Percentiles rank a stretch among this genome's conserved stretches.
These are phyloP conservation scores for Lachancea lanzarotensis DNA, from an alignment of 805 yeast genomes.

Conservation along the genomic window DNA sequence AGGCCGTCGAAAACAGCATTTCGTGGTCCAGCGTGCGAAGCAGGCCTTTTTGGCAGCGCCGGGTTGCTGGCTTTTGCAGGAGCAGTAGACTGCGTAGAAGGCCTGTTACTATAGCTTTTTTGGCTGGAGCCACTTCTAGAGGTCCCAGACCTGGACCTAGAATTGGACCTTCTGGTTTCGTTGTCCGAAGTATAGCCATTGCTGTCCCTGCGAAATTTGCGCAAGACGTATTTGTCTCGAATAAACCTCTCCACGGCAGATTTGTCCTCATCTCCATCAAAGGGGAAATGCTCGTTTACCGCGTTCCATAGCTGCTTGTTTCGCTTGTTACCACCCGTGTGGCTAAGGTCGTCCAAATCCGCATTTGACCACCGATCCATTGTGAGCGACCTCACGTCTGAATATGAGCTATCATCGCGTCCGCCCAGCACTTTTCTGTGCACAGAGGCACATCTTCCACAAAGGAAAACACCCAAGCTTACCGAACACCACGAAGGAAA, in stretches of 20 bases:
- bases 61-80: slow-evolving; percentile 8
- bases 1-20: slow-evolving; percentile 33
- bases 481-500: slow-evolving; percentile 47
- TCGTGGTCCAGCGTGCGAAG: slow-evolving; percentile 29
- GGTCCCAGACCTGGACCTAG: slow-evolving; percentile 14
- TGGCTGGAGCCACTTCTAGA: slow-evolving; percentile 12
- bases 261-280: slow-evolving; percentile 64
- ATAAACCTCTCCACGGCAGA: slow-evolving; percentile 49
- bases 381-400: slow-evolving; percentile 65
- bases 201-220: slow-evolving; percentile 40
- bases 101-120: slow-evolving; percentile 6
- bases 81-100: slow-evolving; percentile 8
- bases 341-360: slow-evolving; percentile 42
- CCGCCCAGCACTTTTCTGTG: slow-evolving; percentile 58
- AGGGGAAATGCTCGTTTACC: slow-evolving; percentile 60
- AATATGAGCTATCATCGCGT: slow-evolving; percentile 38
- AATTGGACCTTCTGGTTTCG: slow-evolving; percentile 8
- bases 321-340: slow-evolving; percentile 54
- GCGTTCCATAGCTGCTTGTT: slow-evolving; percentile 64
- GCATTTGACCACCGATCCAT: slow-evolving; percentile 60
- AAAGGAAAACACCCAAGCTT: slow-evolving; percentile 59
- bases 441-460: slow-evolving; percentile 79
- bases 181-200: slow-evolving; percentile 27
- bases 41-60: slow-evolving; percentile 3
- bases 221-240: slow-evolving; percentile 62